Evolutionary conservation across 2,329 filamentous ascomycete species (phyloP).

Genomic region (Escovopsis weberi): DNA sequence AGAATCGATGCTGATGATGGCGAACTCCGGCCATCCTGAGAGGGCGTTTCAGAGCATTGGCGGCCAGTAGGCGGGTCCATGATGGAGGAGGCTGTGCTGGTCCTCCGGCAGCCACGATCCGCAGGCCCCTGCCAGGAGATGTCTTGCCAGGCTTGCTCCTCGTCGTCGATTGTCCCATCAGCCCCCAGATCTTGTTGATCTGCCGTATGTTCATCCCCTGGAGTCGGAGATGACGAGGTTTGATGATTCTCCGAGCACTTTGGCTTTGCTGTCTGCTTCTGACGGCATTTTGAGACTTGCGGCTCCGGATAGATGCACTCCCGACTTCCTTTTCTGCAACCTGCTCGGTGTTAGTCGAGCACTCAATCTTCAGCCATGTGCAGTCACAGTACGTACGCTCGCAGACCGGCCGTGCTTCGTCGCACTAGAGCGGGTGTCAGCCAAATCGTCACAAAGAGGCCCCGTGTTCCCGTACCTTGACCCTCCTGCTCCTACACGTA

Average conservation of each 20-base stretch:
- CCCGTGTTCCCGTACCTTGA: constrained; percentile 45
- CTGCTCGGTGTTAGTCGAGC: constrained; percentile 25
- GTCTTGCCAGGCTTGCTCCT: constrained; percentile 32
- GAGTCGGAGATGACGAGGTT: constrained; percentile 40
- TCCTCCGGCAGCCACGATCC: constrained; percentile 11
- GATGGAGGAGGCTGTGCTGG: constrained; percentile 25
- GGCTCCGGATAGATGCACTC: constrained; percentile 82
- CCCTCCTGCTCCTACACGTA: constrained; percentile 76
- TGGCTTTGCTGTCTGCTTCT: constrained; percentile 12
- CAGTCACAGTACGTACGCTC: constrained; percentile 41
- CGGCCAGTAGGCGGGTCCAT: constrained; percentile 23
- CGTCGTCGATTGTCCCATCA: constrained; percentile 36
- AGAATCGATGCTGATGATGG: constrained; percentile 38
- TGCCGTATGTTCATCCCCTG: constrained; percentile 34
- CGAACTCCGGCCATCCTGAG: constrained; percentile 34
- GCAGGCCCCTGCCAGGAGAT: constrained; percentile 8
- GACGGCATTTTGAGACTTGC: constrained; percentile 27
- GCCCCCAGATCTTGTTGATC: constrained; percentile 29
- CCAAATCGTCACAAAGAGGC: neutral
- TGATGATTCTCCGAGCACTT: constrained; percentile 25
- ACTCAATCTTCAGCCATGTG: neutral
- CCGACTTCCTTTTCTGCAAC: constrained; percentile 81
- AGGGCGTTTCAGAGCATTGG: constrained; percentile 38
- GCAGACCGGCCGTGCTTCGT: constrained; percentile 76
- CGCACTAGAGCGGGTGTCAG: constrained; percentile 46